Base-by-base conservation (phyloP, 441 rosid genomes). In the Erysimum cheiri region DNA sequence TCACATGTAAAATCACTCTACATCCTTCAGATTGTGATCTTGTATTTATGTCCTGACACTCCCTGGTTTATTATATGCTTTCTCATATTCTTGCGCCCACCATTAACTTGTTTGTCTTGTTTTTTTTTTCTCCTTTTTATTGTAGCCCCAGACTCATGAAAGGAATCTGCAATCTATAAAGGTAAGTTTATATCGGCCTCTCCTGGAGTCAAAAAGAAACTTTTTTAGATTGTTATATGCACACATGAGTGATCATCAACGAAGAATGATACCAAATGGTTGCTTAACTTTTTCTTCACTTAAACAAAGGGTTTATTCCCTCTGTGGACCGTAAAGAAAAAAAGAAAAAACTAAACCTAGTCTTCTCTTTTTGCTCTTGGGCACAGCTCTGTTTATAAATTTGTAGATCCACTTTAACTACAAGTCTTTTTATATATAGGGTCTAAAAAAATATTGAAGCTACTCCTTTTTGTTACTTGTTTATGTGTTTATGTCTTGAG, bases 11-110 rank as follows among this genome's bases (percentile, higher is more conserved):
- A 43, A 43, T 52, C 69, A 59, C 56, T 49, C 67, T 72, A 43
- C 60, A 50, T 29, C 52, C 66, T 66, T 68, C 67, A 67, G 24
- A 57, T 60, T 78, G 52, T 52, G 66, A 73, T 72, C 66, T 60
- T 74, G 75, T 41, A 24, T 71, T 58, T 53, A 48, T 78, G 77
- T 78, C 75, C 71, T 71, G 61, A 69, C 77, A 71, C 50, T 67
- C 19, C 32, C 54, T 65, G 77, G 69, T 73, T 80, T 74, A 60
- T 68, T 68, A 43, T 47, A 36, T 48, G 74, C 73, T 65, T 41
- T 76, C 26, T 43, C 48, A 68, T 78, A 76, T 76, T 80, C 82
- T 67, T 63, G 59, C 59, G 64, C 72, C 77, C 77, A 78, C 79
- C 69, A 46, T 73, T 81, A 72, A 71, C 79, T 64, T 77, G 66